A percentile compares a stretch with the other conserved stretches of the same genome.
Evolutionary conservation across 331 rosid species (phyloP).

Genomic region (Rosa hybrid): DNA sequence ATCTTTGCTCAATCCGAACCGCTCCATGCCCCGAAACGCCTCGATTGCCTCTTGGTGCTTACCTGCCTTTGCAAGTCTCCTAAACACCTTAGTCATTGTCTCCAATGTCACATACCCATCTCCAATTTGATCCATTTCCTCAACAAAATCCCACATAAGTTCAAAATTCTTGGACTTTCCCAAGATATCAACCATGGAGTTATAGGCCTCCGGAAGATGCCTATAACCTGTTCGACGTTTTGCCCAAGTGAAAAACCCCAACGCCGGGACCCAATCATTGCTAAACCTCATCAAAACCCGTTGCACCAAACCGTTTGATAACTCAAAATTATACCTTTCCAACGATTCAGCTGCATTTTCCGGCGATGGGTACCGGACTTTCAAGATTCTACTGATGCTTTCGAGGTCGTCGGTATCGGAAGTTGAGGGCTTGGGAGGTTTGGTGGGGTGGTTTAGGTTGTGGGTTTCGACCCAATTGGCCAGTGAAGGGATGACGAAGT

Average conservation of each 20-base stretch:
- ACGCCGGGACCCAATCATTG: conserved; percentile 65
- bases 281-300: conserved; percentile 64
- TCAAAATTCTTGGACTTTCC: conserved; percentile 53
- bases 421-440: conserved; percentile 2
- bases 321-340: conserved; percentile 24
- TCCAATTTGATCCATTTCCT: conserved; percentile 53
- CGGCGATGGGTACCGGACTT: conserved; percentile 45
- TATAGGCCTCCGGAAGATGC: conserved; percentile 51
- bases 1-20: conserved; percentile 50
- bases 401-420: conserved; percentile 37
- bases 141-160: conserved; percentile 61
- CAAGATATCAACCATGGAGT: conserved; percentile 64
- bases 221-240: conserved; percentile 60
- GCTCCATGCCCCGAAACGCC: conserved; percentile 48
- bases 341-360: conserved; percentile 54
- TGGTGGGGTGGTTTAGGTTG: conserved; percentile 22
- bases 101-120: conserved; percentile 51
- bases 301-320: conserved; percentile 44
- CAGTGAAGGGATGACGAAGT: conserved; percentile 81
- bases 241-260: conserved; percentile 76
- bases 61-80: conserved; percentile 61
- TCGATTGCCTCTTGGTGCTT: conserved; percentile 55
- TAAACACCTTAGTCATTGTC: conserved; percentile 58
- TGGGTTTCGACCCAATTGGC: conserved; percentile 65
- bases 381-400: conserved; percentile 45